Evolutionary conservation across 176 grass and related monocot genomes (phyloP).

Genomic region (Oryza meyeriana): DNA sequence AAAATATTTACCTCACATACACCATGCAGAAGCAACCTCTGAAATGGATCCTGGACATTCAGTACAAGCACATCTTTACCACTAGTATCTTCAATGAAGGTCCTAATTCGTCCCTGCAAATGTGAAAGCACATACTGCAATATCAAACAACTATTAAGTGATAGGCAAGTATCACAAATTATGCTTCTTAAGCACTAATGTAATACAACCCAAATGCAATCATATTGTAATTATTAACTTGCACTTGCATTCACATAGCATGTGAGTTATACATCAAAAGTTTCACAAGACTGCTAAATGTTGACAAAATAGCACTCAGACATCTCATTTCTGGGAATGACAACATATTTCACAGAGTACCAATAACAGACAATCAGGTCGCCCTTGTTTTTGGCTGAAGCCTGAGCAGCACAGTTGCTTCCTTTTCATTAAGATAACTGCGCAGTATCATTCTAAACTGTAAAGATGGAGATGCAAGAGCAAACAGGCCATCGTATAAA

Average conservation of each 20-base stretch:
- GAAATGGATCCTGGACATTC: conserved; percentile 81
- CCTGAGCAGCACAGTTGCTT: background rate
- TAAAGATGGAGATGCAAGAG: background rate
- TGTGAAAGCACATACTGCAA: background rate
- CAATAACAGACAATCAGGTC: background rate
- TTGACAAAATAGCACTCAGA: background rate
- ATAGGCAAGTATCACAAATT: background rate
- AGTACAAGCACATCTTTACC: conserved; percentile 60
- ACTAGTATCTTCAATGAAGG: conserved; percentile 42
- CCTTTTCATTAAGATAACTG: background rate
- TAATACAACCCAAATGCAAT: background rate
- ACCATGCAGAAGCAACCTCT: conserved; percentile 78
- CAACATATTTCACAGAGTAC: background rate
- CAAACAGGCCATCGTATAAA: background rate
- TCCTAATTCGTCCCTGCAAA: conserved; percentile 55
- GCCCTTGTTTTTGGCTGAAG: background rate
- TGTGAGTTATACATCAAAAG: background rate
- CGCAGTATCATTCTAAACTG: background rate
- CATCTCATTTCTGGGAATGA: background rate
- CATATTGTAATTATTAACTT: background rate
- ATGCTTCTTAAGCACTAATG: background rate
- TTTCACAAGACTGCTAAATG: background rate
- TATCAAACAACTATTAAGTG: background rate
- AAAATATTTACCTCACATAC: conserved; percentile 78
- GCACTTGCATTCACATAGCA: background rate